Base-by-base conservation (phyloP, 805 yeast genomes). In the Ogataea nakhonphanomensis region DNA sequence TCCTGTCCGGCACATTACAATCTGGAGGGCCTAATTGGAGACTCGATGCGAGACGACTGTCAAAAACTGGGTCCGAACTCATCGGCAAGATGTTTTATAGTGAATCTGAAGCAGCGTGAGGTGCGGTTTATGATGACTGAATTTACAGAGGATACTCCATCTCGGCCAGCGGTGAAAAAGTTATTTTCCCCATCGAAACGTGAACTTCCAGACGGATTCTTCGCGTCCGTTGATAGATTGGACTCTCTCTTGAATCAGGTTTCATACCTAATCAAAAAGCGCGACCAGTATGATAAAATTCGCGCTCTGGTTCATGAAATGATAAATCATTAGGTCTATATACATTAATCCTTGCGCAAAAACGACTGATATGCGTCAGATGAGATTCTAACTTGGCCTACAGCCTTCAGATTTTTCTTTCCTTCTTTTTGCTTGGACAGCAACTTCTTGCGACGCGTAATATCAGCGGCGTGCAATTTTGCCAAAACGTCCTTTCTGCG, bases 401-500 rank as follows among this genome's bases (percentile, higher is more conserved):
- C 71, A 11, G 84, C 71, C 62, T 84, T 83, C 82, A 91, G 72
- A 46, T 73, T 74, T 63, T 84, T 87, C 65, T 93, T 93, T 27
- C 99, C 99, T 57, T 87, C 96, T 61, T 90, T 91, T 57, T 91
- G 99, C 53, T 84, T 83, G 40, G 75, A 87, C 38, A 91, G 68
- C 50, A 91, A 71, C 64, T 91, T 91, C 69, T 89, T 89, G 46
- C 96, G 73, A 66, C 99, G 74, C 0, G 95, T 76, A 25, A 90
- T 77, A 67, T 91, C 99, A 13, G 96, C 81, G 0, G 98, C 99
- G 62, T 91, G 98, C 45, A 93, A 67, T 56, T 80, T 85, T 22
- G 93, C 95, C 40, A 93, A 70, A n/a, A 91, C 99, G 63, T 91
- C 98, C 64, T 91, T 91, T 45, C 96, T 71, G 58, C 87, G 78